Percentiles rank a stretch among this genome's conserved stretches.
phyloP scores from a whole-genome alignment of 179 eudicot species.

The Silene noctiflora region DNA sequence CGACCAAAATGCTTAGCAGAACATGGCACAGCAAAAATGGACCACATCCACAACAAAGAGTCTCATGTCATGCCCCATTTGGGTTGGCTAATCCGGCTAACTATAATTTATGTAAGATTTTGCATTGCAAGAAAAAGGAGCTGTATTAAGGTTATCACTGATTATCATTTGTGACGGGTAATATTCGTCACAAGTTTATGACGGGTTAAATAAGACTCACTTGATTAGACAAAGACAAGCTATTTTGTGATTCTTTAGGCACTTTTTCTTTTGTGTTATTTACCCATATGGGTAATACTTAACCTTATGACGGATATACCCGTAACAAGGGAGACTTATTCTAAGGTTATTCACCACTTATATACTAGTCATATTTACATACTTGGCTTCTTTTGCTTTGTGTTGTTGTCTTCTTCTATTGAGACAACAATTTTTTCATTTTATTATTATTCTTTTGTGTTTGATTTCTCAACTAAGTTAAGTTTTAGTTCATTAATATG shows the following conservation, averaged over 20 bases:
- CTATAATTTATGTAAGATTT: background rate
- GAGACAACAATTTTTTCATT: background rate
- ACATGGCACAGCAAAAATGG: constrained; percentile 10
- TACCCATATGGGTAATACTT: too few species aligned
- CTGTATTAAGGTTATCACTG: background rate
- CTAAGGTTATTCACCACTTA: too few species aligned
- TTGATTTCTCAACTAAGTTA: constrained; percentile 2
- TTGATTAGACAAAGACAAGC: too few species aligned
- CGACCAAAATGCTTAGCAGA: constrained; percentile 9
- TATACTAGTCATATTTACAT: background rate
- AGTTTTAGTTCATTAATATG: background rate
- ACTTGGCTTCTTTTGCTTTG: background rate
- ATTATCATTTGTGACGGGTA: too few species aligned
- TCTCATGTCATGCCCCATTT: background rate
- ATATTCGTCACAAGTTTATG: too few species aligned
- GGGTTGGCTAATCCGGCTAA: background rate
- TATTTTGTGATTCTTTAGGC: too few species aligned
- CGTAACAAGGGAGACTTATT: too few species aligned
- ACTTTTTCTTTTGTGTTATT: too few species aligned
- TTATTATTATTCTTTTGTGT: background rate
- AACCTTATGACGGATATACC: too few species aligned
- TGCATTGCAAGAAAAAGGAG: background rate
- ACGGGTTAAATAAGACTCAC: too few species aligned
- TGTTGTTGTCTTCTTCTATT: constrained; percentile 3
- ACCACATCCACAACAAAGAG: background rate